Evolutionary conservation across 306 rosid genomes (phyloP), one percentile per base, ranked within the genome.

Genomic region (Begonia fuchsioides): DNA sequence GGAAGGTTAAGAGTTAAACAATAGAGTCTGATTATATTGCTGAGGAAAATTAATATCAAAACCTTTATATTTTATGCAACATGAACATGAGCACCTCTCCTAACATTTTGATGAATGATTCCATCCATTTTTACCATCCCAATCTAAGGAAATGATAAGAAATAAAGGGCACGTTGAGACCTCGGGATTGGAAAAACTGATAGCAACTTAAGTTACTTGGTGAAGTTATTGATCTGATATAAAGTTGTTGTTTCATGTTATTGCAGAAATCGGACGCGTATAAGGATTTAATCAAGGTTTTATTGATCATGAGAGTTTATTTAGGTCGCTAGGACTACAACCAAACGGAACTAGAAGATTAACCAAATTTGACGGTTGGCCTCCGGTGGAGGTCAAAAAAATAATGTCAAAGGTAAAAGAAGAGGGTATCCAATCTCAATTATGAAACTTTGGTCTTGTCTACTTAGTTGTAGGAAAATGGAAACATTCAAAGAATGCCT

Each of bases 301-400:
- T 57, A 47, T 63, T 15, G 95, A 76, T 56, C 79, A 64, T 18
- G 94, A 78, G 16, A 80, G 83, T 58, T 92, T 83, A 58, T 69
- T 39, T 54, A 76, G 95, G 74, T 72, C 95, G 38, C 44, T 59
- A 38, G 64, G 61, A 58, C 87, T 77, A 47, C 68, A 56, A 48
- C 68, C 82, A 14, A 75, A 61, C 62, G 77, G 35, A 5, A 26
- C 35, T 26, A 26, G 72, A 15, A 68, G 81, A 59, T 71, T 79
- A 13, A 81, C 78, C 78, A 84, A 77, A 65, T 43, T 85, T 64
- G 93, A 85, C 56, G 87, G 80, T 53, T 85, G 93, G 93, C 78
- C 81, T 62, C 58, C 67, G 20, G 52, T 72, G 56, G 87, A 85
- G 93, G 95, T 84, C n/a, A 58, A 66, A 47, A 20, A 20, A 20